Evolutionary conservation across 1,284 basidiomycete species (phyloP).

Genomic region (Marasmius tenuissimus): DNA sequence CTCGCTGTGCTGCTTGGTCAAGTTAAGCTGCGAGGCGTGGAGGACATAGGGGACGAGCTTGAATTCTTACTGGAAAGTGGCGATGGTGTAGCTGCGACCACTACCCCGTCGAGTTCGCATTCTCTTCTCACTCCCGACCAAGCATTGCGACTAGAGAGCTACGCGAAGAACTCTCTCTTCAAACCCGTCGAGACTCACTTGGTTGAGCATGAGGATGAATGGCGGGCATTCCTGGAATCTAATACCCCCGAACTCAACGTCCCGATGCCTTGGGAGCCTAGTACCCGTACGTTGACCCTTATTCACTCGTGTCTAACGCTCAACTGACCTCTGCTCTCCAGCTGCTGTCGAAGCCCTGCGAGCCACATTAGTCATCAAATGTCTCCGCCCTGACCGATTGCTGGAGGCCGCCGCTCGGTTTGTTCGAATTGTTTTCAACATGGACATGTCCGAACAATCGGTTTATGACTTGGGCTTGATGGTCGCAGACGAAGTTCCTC

Average conservation of each 20-base stretch:
- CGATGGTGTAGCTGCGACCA: constrained; percentile 55
- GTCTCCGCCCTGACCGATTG: constrained; percentile 87
- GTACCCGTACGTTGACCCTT: constrained; percentile 56
- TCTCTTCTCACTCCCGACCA: constrained; percentile 66
- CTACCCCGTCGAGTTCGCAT: constrained; percentile 34
- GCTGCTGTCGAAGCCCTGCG: constrained; percentile 76
- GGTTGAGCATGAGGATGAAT: constrained; percentile 62
- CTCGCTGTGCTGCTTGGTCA: constrained; percentile 90
- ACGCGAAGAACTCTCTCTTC: constrained; percentile 73
- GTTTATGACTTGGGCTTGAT: constrained; percentile 75
- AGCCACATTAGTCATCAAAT: constrained; percentile 81
- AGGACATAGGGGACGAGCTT: constrained; percentile 82
- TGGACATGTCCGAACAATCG: constrained; percentile 74
- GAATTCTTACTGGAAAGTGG: constrained; percentile 91
- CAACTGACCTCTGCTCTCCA: constrained; percentile 30
- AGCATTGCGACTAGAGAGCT: constrained; percentile 62
- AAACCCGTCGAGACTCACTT: constrained; percentile 77
- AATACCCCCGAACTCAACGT: constrained; percentile 71
- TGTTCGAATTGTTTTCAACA: constrained; percentile 72
- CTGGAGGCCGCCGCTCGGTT: constrained; percentile 80
- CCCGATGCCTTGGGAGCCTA: constrained; percentile 77
- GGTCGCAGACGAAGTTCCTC: constrained; percentile 77
- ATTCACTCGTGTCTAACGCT: not conserved
- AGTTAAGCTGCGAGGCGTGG: constrained; percentile 80
- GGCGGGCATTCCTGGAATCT: constrained; percentile 77